A percentile compares a stretch with the other conserved stretches of the same genome.
Evolutionary conservation across 192 early-diverging fungal species (phyloP).

Genomic region (Backusella morwellensis): DNA sequence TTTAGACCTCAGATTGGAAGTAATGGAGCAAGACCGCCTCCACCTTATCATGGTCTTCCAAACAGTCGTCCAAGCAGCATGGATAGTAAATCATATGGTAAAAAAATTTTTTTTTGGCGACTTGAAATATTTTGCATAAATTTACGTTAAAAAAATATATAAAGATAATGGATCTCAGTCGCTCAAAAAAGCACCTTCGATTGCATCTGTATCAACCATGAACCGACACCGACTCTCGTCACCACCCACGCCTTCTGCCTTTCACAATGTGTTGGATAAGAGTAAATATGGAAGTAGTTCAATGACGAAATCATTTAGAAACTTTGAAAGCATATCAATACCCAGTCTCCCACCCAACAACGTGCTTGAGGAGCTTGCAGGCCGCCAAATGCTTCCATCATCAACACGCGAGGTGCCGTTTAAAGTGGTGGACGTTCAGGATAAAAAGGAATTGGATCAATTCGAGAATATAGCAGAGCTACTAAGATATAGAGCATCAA

Average conservation of each 20-base stretch:
- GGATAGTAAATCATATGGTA: not conserved
- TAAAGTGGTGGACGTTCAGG: conserved; percentile 33
- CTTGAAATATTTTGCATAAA: not conserved
- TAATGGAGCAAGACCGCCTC: not conserved
- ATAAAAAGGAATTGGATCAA: conserved; percentile 38
- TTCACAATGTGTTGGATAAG: not conserved
- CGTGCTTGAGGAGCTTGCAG: conserved; percentile 39
- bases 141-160: not conserved
- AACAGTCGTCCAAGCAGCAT: not conserved
- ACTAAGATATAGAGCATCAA: conserved; percentile 61
- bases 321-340: conserved; percentile 23
- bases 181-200: conserved; percentile 8
- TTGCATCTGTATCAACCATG: conserved; percentile 3
- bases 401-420: conserved; percentile 48
- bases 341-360: conserved; percentile 15
- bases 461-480: conserved; percentile 66
- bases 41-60: not conserved
- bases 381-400: conserved; percentile 54
- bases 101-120: not conserved
- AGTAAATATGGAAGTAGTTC: conserved; percentile 26
- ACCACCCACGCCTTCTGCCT: not conserved
- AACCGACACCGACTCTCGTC: not conserved
- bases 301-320: conserved; percentile 27
- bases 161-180: not conserved
- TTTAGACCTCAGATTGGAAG: not conserved